These are phyloP conservation scores for Rhodomyrtus tomentosa DNA, from an alignment of 345 rosid genomes.

Conservation along the genomic window DNA sequence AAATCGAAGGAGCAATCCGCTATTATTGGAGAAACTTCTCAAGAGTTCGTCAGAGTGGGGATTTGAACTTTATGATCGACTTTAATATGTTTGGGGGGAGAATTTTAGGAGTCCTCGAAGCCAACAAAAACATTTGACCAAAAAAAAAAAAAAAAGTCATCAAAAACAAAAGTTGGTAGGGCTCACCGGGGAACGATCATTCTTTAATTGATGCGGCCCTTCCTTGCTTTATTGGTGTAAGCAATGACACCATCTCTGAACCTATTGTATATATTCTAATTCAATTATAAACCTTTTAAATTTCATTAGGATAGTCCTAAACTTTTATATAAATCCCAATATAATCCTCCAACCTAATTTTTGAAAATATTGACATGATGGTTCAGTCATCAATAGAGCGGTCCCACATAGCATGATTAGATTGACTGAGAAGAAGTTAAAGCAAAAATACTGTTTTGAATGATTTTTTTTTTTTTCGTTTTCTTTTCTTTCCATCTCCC, in stretches of 20 bases:
- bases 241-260: background rate
- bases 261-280: background rate
- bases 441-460: background rate
- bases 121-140: background rate
- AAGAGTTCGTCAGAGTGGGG: too few relatives aligned
- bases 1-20: too few relatives aligned
- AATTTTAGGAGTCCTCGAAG: background rate
- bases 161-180: background rate
- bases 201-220: background rate
- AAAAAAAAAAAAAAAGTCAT: too few relatives aligned
- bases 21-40: too few relatives aligned
- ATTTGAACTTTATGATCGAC: too few relatives aligned
- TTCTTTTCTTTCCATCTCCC: background rate
- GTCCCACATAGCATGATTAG: too few relatives aligned
- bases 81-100: too few relatives aligned
- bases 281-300: background rate
- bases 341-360: background rate
- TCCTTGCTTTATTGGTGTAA: background rate
- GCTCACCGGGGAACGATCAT: background rate
- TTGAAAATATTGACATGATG: fast-evolving
- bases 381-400: background rate
- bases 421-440: background rate
- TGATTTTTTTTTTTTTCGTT: background rate
- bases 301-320: background rate
- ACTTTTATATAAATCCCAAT: too few relatives aligned